phyloP scores from a whole-genome alignment of 768 basidiomycete species.

The Phlegmacium glaucopus region DNA sequence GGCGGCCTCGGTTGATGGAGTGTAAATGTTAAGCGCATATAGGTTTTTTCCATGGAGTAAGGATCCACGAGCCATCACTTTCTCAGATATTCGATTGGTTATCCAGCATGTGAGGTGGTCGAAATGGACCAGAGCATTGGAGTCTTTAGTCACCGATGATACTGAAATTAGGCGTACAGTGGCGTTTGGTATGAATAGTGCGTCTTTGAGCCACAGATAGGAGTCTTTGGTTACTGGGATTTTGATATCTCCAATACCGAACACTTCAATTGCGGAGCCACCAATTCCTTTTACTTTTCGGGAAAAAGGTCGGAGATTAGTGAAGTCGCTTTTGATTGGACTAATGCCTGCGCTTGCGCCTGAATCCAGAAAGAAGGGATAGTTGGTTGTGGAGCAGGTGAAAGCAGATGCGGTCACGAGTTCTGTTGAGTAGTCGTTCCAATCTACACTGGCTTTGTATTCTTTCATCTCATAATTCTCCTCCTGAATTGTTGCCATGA shows the following conservation, averaged over 20 bases:
- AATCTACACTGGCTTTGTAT: no score
- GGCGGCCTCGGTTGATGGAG: constrained; percentile 7
- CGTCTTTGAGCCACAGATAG: neutral
- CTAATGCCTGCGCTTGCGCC: no score
- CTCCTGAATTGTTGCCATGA: no score
- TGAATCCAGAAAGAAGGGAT: no score
- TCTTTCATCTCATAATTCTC: no score
- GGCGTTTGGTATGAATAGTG: constrained; percentile 13
- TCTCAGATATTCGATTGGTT: constrained; percentile 6
- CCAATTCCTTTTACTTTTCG: neutral
- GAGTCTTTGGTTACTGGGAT: neutral
- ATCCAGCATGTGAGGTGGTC: constrained; percentile 10
- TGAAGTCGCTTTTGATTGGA: no score
- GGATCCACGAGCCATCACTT: constrained; percentile 9
- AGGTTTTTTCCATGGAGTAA: neutral
- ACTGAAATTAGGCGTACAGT: constrained; percentile 21
- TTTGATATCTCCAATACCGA: neutral
- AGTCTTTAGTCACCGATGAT: neutral
- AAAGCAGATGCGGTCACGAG: no score
- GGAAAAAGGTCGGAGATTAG: no score
- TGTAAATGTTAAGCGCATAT: neutral
- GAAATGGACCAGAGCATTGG: constrained; percentile 15
- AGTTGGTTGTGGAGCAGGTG: no score
- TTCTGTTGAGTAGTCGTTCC: no score
- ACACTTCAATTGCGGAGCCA: neutral